A percentile compares a stretch with the other conserved stretches of the same genome.
Conservation (phyloP, 768 basidiomycete genomes). For the Aureoboletus auriporus region DNA sequence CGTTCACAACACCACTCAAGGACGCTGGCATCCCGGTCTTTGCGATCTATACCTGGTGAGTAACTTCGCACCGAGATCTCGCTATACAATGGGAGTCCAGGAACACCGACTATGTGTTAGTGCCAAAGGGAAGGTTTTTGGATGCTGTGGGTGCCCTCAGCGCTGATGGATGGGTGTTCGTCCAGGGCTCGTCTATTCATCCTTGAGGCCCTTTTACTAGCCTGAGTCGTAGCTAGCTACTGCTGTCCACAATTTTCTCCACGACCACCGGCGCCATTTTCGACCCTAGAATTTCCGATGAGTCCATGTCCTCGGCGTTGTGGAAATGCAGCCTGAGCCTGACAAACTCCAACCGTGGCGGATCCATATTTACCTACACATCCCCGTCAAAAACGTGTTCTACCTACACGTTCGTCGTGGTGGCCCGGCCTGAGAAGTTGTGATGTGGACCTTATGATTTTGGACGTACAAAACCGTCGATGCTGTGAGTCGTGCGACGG, state of each 20-base stretch:
- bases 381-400: slow-evolving; percentile 67
- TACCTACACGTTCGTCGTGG: slow-evolving; percentile 80
- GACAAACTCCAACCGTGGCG: slow-evolving; percentile 21
- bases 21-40: slow-evolving; percentile 51
- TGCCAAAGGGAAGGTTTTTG: slow-evolving; percentile 41
- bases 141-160: slow-evolving; percentile 41
- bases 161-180: slow-evolving; percentile 47
- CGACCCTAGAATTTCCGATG: neutral
- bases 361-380: slow-evolving; percentile 34
- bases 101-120: slow-evolving; percentile 65
- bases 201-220: neutral
- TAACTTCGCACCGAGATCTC: neutral
- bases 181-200: slow-evolving; percentile 1
- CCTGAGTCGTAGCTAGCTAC: neutral
- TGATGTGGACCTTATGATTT: slow-evolving; percentile 78
- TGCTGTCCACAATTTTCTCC: neutral
- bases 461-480: slow-evolving; percentile 75
- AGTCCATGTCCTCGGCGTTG: neutral
- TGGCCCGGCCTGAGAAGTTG: slow-evolving; percentile 71
- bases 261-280: neutral
- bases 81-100: slow-evolving; percentile 26
- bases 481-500: slow-evolving; percentile 43
- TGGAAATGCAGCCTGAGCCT: neutral
- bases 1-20: slow-evolving; percentile 52
- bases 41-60: slow-evolving; percentile 60